phyloP scores from a whole-genome alignment of 1,284 basidiomycete species.

The Heliocybe sulcata region DNA sequence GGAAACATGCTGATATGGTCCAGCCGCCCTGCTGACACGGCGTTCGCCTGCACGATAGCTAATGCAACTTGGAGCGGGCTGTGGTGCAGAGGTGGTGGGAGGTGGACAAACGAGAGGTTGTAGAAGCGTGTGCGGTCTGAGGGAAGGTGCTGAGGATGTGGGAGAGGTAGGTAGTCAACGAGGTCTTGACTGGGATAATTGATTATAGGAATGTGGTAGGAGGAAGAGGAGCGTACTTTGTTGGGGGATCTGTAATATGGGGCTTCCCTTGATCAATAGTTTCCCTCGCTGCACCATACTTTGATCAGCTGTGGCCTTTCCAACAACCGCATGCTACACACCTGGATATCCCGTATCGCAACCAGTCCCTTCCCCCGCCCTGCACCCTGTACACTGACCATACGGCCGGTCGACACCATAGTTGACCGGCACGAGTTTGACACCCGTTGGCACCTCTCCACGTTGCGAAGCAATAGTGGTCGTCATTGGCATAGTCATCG shows the following conservation, averaged over 20 bases:
- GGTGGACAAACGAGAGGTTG: constrained; percentile 46
- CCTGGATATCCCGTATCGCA: constrained; percentile 29
- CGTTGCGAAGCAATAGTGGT: constrained; percentile 47
- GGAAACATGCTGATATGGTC: constrained; percentile 55
- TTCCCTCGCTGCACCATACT: constrained; percentile 58
- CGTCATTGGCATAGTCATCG: constrained; percentile 66
- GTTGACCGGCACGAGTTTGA: constrained; percentile 60
- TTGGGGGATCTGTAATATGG: constrained; percentile 43
- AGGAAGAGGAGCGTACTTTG: constrained; percentile 27
- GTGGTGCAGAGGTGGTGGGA: constrained; percentile 27
- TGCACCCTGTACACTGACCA: too few species aligned
- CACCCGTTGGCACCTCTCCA: constrained; percentile 11
- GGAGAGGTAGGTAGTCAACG: constrained; percentile 27
- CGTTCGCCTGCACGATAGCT: constrained; percentile 61
- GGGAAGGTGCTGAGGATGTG: constrained; percentile 22
- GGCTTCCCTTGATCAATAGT: constrained; percentile 42
- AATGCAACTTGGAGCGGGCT: constrained; percentile 36
- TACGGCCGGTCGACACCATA: too few species aligned
- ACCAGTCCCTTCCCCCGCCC: constrained; percentile 33
- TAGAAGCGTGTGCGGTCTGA: constrained; percentile 33
- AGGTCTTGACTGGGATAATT: constrained; percentile 24
- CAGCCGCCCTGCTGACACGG: constrained; percentile 38
- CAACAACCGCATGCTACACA: too few species aligned
- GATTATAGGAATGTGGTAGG: constrained; percentile 22
- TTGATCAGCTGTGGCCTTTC: too few species aligned